Base-by-base conservation (phyloP, 2,329 filamentous ascomycete genomes). In the Colletotrichum phormii region DNA sequence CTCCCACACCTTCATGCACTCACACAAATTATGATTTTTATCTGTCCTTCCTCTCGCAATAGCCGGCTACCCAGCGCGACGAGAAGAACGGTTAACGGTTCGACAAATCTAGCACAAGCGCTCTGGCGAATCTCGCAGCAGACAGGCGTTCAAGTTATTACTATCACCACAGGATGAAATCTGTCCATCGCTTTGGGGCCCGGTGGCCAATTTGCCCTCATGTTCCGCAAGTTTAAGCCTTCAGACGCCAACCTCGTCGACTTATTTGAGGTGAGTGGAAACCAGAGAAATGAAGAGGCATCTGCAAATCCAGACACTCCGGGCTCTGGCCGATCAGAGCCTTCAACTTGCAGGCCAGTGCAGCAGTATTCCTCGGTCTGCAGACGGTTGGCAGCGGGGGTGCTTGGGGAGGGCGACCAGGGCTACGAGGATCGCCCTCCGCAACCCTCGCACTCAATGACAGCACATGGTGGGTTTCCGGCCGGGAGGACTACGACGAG, bases 1-100 rank as follows among this genome's bases (percentile, higher is more conserved):
- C 69, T 76, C 63, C 75, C 75, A 76, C 75, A 76, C 75, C 71
- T 70, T 76, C 65, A 71, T 72, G 75, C 71, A 68, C 35, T 64
- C 63, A 67, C 74, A 66, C 59, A 71, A 73, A 62, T 64, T 57
- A 54, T 73, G 54, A 51, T 51, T 68, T 71, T 67, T 57, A 29
- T 33, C 58, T 42, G 31, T 58, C 33, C 54, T 72, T 54, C 51
- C 8, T 55, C 60, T 35, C 53, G 26, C 46, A 22, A 64, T 35
- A 9, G 18, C 51, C 46, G 18, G 42, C 42, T n/a, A 49, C 33
- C 29, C 60, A 68, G 49, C 49, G 57, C 46, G 26, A 22, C 55
- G 42, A 35, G 46, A 66, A 61, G 26, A 46, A n/a, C 24, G 66
- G 54, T 55, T 55, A 29, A 24, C 37, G 46, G 65, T 53, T 71